phyloP scores from a whole-genome alignment of 768 basidiomycete genomes.

The Pleurotus giganteus region DNA sequence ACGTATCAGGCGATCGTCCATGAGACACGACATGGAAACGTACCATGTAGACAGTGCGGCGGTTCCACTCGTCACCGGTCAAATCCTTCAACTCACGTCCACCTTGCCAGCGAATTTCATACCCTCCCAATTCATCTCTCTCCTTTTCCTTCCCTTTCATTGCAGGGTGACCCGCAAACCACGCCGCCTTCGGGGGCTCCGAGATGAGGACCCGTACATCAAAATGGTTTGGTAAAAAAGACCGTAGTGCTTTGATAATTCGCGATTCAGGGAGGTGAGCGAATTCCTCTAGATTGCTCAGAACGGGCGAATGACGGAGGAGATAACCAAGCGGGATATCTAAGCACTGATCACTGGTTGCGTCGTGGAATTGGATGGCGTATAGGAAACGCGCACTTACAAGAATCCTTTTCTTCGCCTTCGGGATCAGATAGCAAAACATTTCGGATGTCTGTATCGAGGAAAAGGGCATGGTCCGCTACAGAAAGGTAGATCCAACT shows the following conservation, averaged over 20 bases:
- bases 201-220: slow-evolving; percentile 65
- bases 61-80: slow-evolving; percentile 55
- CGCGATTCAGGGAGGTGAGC: slow-evolving; percentile 21
- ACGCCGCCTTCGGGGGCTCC: slow-evolving; percentile 34
- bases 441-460: too few relatives aligned
- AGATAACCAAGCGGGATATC: slow-evolving; percentile 62
- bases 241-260: slow-evolving; percentile 60
- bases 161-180: slow-evolving; percentile 20
- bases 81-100: slow-evolving; percentile 23
- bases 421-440: too few relatives aligned
- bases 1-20: neutral
- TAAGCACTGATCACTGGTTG: slow-evolving; percentile 21
- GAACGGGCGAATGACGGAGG: slow-evolving; percentile 34
- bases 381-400: too few relatives aligned
- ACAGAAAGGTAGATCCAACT: too few relatives aligned
- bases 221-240: slow-evolving; percentile 39
- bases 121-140: slow-evolving; percentile 45
- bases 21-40: slow-evolving; percentile 18
- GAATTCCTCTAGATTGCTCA: slow-evolving; percentile 20
- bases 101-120: slow-evolving; percentile 61
- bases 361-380: too few relatives aligned
- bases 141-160: slow-evolving; percentile 1
- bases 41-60: slow-evolving; percentile 67
- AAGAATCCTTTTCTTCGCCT: too few relatives aligned
- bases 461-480: too few relatives aligned